Evolutionary conservation across 306 rosid species (phyloP), one percentile per base, ranked within the genome.

Genomic region (Adenanthera pavonina): DNA sequence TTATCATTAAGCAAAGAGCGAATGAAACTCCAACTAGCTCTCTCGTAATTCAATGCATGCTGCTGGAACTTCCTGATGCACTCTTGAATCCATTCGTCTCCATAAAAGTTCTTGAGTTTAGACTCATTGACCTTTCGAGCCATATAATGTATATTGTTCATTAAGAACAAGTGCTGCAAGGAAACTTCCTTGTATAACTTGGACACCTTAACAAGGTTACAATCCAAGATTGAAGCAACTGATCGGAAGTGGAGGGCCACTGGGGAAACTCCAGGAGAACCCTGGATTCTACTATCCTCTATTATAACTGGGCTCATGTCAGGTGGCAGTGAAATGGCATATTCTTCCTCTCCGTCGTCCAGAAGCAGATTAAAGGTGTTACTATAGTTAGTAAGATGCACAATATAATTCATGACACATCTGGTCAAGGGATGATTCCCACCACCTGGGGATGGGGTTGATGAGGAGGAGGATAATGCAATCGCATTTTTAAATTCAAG

Each of bases 81-180:
- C 82, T 89, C 90, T 57, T 94, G 84, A 75, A 92, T 90, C 98
- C 98, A 94, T n/a, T 88, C 84, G 51, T 92, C 97, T 72, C 93
- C 95, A 60, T 88, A 87, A 33, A 88, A 36, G 53, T 78, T 76
- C 88, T 90, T 83, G 10, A 94, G 93, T 52, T 94, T 97, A 9
- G 89, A 80, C 19, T 94, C 95, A 68, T 90, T 91, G 25, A 90
- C 98, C 87, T 92, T 95, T 81, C 90, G 88, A 77, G 97, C 95
- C 98, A 95, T 95, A 75, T 95, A 95, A 71, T 90, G 94, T 35
- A 90, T 76, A 86, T 95, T 95, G 89, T 92, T 95, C 97, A 92
- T 95, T 84, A 92, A 85, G 91, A 95, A 95, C 80, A 95, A 73
- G 64, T 90, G 92, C 85, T 95, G 98, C 87, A 92, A 86, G 10